Evolutionary conservation across 2,329 filamentous ascomycete species (phyloP).

Genomic region (Botrytis byssoidea): DNA sequence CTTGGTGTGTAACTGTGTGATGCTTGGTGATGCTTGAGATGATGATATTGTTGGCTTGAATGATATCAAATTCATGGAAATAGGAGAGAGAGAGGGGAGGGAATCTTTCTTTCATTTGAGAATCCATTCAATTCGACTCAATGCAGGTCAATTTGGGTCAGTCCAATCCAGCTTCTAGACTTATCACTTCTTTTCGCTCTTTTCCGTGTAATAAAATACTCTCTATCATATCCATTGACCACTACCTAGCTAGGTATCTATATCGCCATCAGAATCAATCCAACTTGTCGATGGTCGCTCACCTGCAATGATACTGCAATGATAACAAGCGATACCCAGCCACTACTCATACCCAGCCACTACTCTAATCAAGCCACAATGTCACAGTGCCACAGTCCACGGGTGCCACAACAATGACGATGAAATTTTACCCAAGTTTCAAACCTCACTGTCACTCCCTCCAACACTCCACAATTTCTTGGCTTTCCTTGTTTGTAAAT

Average conservation of each 20-base stretch:
- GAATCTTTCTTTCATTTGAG: neutral
- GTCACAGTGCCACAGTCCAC: neutral
- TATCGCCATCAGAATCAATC: neutral
- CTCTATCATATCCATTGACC: too few relatives aligned
- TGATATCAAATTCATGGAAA: neutral
- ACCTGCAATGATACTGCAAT: too few relatives aligned
- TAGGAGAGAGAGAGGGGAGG: neutral
- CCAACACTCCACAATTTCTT: neutral
- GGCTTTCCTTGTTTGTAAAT: neutral
- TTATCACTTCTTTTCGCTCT: neutral
- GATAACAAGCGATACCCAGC: neutral
- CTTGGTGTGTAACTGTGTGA: neutral
- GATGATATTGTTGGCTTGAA: neutral
- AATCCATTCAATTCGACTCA: neutral
- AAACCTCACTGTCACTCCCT: neutral
- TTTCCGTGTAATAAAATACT: neutral
- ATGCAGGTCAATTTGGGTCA: neutral
- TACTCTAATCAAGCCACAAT: neutral
- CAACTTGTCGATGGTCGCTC: neutral
- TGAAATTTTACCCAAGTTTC: neutral
- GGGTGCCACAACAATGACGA: conserved; percentile 1
- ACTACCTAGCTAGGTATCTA: neutral
- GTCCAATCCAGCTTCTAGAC: neutral
- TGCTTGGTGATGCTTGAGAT: neutral
- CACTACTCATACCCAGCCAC: neutral